phyloP scores from a whole-genome alignment of 306 rosid genomes.

The Corylus americana region DNA sequence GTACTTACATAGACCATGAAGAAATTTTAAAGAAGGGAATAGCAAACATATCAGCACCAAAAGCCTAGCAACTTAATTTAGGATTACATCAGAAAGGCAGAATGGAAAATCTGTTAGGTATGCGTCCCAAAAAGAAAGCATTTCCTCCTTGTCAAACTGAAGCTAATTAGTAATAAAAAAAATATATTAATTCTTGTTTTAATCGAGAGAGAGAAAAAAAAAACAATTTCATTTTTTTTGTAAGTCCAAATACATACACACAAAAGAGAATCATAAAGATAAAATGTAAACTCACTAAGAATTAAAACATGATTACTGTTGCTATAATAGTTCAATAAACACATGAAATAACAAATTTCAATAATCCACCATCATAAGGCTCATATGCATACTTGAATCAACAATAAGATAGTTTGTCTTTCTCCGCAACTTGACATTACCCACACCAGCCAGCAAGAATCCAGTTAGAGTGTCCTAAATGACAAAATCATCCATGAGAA shows the following conservation, averaged over 20 bases:
- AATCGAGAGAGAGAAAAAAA: background rate
- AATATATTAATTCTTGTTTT: background rate
- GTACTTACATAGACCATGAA: background rate
- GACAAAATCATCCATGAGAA: background rate
- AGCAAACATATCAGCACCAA: background rate
- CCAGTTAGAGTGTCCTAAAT: constrained; percentile 85
- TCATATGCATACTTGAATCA: constrained; percentile 73
- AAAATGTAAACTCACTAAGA: constrained; percentile 16
- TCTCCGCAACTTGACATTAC: constrained; percentile 89
- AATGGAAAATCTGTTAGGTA: background rate
- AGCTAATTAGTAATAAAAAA: background rate
- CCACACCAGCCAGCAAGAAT: constrained; percentile 96
- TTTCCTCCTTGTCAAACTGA: background rate
- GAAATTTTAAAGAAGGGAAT: background rate
- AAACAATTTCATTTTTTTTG: background rate
- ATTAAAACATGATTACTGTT: constrained; percentile 19
- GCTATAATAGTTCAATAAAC: background rate
- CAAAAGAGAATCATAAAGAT: constrained; percentile 8
- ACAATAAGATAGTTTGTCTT: constrained; percentile 92
- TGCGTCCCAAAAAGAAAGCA: background rate
- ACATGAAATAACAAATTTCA: background rate
- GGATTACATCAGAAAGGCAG: background rate
- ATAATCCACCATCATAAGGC: background rate
- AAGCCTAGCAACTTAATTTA: background rate
- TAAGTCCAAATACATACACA: background rate